Conservation (phyloP, 139 green algal genomes). For the Chlorella sorokiniana region DNA sequence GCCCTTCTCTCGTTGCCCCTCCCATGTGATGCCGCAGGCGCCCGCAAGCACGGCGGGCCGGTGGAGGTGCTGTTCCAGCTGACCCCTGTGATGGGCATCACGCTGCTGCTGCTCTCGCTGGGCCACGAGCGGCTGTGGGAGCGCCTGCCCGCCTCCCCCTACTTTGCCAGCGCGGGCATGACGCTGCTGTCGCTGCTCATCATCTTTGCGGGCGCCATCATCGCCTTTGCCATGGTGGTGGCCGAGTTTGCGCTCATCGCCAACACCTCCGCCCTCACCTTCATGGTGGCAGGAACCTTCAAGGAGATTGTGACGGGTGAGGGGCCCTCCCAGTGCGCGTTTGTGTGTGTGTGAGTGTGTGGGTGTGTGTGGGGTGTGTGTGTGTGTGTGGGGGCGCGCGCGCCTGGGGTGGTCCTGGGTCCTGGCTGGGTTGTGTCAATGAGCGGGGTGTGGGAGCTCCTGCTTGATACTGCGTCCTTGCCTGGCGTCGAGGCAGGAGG, state of each 20-base stretch:
- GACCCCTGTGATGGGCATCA: conserved; percentile 79
- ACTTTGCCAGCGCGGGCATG: conserved; percentile 64
- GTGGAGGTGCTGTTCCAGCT: conserved; percentile 56
- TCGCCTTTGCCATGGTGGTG: conserved; percentile 89
- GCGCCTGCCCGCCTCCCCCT: conserved; percentile 68
- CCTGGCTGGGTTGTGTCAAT: too few relatives aligned
- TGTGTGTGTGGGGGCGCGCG: too few relatives aligned
- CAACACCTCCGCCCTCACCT: conserved; percentile 89
- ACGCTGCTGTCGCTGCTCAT: conserved; percentile 51
- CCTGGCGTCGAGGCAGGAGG: too few relatives aligned
- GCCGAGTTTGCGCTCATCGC: conserved; percentile 80
- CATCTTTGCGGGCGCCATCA: conserved; percentile 61
- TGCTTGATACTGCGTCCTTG: too few relatives aligned
- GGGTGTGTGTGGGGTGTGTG: too few relatives aligned
- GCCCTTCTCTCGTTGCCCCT: not conserved
- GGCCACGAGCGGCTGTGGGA: conserved; percentile 73
- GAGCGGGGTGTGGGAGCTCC: too few relatives aligned
- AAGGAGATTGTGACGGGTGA: conserved; percentile 86
- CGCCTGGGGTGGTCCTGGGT: too few relatives aligned
- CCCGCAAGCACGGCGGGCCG: conserved; percentile 14
- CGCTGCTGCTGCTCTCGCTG: conserved; percentile 67
- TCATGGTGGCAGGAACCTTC: conserved; percentile 92
- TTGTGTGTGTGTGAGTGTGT: too few relatives aligned
- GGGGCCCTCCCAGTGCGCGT: not conserved
- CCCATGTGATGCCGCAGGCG: not conserved